A percentile compares a stretch with the other conserved stretches of the same genome.
Conservation (phyloP, 495 filamentous ascomycete species). For the Talaromyces liani region DNA sequence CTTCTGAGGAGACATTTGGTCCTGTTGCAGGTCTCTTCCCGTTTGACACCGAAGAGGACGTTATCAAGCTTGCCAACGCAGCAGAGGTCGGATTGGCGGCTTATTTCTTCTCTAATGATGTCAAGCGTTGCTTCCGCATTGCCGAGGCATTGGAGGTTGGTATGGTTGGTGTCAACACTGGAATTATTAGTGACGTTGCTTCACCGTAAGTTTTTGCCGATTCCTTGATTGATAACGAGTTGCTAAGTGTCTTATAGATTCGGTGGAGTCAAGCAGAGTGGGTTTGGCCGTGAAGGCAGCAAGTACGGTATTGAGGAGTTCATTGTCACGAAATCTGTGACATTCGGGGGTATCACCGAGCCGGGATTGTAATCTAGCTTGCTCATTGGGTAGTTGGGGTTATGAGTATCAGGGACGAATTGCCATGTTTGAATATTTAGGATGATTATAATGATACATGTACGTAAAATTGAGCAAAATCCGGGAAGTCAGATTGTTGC, state of each 20-base stretch:
- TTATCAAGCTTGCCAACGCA: slow-evolving; percentile 61
- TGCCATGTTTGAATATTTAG: too few relatives aligned
- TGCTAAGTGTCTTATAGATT: slow-evolving; percentile 22
- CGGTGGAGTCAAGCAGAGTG: slow-evolving; percentile 47
- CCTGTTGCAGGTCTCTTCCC: slow-evolving; percentile 66
- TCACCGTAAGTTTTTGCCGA: slow-evolving; percentile 13
- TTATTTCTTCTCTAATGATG: slow-evolving; percentile 66
- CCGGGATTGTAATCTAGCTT: slow-evolving; percentile 20
- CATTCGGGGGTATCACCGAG: slow-evolving; percentile 68
- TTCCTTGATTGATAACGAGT: neutral
- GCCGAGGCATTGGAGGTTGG: slow-evolving; percentile 62
- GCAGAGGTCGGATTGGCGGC: slow-evolving; percentile 69
- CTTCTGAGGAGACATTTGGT: slow-evolving; percentile 72
- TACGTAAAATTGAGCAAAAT: too few relatives aligned
- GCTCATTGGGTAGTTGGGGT: too few relatives aligned
- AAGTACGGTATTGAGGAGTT: slow-evolving; percentile 91
- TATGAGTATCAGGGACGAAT: too few relatives aligned
- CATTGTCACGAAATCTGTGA: slow-evolving; percentile 78
- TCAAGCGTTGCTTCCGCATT: slow-evolving; percentile 57
- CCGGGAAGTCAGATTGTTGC: too few relatives aligned
- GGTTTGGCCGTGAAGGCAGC: slow-evolving; percentile 57
- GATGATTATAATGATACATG: too few relatives aligned
- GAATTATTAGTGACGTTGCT: slow-evolving; percentile 24
- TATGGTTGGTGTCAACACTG: slow-evolving; percentile 35
- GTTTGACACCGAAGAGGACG: slow-evolving; percentile 72